A percentile compares a stretch with the other conserved stretches of the same genome.
These are phyloP conservation scores for Ophiorrhiza pumila DNA, from an alignment of 257 asterid genomes.

Conservation along the genomic window DNA sequence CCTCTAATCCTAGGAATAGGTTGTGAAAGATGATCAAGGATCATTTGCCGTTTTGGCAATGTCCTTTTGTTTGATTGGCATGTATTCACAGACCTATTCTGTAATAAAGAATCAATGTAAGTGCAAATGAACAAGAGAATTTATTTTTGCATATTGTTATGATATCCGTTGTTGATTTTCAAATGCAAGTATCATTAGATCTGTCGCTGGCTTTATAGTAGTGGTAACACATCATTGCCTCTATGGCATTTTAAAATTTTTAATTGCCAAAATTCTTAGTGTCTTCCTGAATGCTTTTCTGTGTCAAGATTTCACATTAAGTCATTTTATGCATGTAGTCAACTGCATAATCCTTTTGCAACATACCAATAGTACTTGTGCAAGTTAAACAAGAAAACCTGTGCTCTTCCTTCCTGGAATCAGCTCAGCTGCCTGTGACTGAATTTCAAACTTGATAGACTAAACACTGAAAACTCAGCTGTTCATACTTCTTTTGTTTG, in stretches of 20 bases:
- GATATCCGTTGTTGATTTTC: background rate
- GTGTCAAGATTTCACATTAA: background rate
- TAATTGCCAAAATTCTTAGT: background rate
- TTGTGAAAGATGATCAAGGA: background rate
- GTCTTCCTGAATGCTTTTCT: background rate
- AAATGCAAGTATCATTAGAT: background rate
- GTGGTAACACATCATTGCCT: background rate
- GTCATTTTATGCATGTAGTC: background rate
- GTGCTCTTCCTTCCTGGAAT: background rate
- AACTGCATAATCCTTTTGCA: background rate
- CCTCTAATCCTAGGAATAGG: background rate
- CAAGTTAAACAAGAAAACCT: background rate
- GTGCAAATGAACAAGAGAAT: background rate
- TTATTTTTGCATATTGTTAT: background rate
- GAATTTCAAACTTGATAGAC: background rate
- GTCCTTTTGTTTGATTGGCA: background rate
- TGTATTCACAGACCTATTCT: background rate
- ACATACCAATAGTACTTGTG: background rate
- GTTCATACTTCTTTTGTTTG: background rate
- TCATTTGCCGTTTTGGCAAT: background rate
- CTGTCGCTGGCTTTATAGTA: background rate
- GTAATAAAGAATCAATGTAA: background rate
- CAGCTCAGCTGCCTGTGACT: background rate
- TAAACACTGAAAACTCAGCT: background rate
- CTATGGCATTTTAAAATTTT: background rate